phyloP scores from a whole-genome alignment of 345 rosid genomes.

The Luvunga scandens region DNA sequence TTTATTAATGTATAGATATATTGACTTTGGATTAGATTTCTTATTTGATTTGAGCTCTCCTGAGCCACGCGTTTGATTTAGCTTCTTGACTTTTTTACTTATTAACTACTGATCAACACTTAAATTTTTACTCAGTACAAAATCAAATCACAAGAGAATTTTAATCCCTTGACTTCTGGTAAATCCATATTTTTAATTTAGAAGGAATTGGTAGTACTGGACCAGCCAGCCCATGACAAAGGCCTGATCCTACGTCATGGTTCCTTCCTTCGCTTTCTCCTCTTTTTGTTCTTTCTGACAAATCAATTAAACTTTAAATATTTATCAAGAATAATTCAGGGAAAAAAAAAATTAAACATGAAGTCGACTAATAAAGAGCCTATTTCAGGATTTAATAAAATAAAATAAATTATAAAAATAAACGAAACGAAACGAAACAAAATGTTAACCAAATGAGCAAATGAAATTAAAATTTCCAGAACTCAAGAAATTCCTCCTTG shows the following conservation, averaged over 20 bases:
- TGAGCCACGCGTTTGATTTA: too few species aligned
- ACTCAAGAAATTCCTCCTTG: neutral
- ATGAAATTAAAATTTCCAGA: neutral
- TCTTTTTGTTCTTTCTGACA: neutral
- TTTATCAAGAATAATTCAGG: neutral
- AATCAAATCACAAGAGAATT: too few species aligned
- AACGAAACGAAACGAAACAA: neutral
- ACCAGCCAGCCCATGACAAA: neutral
- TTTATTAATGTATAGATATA: too few species aligned
- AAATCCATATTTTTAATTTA: neutral
- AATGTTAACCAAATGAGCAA: neutral
- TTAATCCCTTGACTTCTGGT: too few species aligned
- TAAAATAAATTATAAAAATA: neutral
- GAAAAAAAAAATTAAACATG: neutral
- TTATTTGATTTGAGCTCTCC: too few species aligned
- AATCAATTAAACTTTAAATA: neutral
- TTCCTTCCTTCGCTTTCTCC: neutral
- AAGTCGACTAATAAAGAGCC: neutral
- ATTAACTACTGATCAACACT: too few species aligned
- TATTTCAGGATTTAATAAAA: conserved; percentile 13
- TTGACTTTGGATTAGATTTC: too few species aligned
- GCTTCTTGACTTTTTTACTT: too few species aligned
- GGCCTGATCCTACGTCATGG: neutral
- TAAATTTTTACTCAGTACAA: too few species aligned
- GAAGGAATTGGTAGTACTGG: neutral